Evolutionary conservation across 2,329 filamentous ascomycete genomes (phyloP).

Genomic region (Claviceps monticola): DNA sequence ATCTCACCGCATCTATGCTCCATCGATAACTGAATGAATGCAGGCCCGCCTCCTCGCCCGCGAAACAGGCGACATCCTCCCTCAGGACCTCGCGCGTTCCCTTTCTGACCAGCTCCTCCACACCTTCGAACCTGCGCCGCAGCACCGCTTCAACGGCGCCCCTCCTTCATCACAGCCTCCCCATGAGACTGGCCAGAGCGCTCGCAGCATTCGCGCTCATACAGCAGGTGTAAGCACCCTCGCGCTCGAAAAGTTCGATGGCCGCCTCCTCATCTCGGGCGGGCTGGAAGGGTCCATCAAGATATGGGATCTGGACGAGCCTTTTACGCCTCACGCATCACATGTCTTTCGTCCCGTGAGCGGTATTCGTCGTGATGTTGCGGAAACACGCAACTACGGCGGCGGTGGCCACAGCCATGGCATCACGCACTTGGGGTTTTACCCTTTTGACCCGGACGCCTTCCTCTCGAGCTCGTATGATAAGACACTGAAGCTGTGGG

Average conservation of each 20-base stretch:
- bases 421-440: slow-evolving; percentile 64
- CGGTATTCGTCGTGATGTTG: slow-evolving; percentile 29
- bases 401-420: slow-evolving; percentile 47
- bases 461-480: slow-evolving; percentile 71
- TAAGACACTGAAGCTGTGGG: slow-evolving; percentile 62
- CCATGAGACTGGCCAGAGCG: slow-evolving; percentile 14
- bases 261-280: slow-evolving; percentile 63
- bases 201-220: slow-evolving; percentile 47
- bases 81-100: slow-evolving; percentile 49
- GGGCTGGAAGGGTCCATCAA: slow-evolving; percentile 75
- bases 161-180: slow-evolving; percentile 4
- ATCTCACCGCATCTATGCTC: neutral
- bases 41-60: slow-evolving; percentile 68
- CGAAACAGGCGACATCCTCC: slow-evolving; percentile 53
- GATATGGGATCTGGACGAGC: slow-evolving; percentile 71
- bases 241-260: slow-evolving; percentile 70
- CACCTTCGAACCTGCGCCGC: slow-evolving; percentile 52
- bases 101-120: slow-evolving; percentile 53
- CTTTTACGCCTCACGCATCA: slow-evolving; percentile 27
- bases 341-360: slow-evolving; percentile 42
- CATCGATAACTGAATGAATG: slow-evolving; percentile 32
- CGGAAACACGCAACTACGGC: slow-evolving; percentile 3
- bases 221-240: slow-evolving; percentile 66
- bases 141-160: slow-evolving; percentile 55
- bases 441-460: slow-evolving; percentile 61